These are phyloP conservation scores for Sordariomycetes sp. DNA, from an alignment of 2,329 filamentous ascomycete genomes.

Conservation along the genomic window DNA sequence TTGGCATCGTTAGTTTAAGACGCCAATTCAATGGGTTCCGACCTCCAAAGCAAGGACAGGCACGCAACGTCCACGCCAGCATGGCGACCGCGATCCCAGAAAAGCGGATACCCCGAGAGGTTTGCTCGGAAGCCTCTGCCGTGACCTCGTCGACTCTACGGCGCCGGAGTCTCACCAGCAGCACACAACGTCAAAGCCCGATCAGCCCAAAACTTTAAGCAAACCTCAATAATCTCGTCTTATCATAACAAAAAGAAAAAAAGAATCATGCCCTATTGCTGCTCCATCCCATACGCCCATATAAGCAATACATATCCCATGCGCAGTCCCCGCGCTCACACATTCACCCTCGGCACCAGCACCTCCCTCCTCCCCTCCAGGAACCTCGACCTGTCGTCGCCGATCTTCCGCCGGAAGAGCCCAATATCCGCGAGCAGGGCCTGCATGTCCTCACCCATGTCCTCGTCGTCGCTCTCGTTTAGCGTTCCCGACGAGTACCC, in stretches of 20 bases:
- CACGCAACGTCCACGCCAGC: too few species aligned
- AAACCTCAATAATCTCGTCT: too few species aligned
- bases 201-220: too few species aligned
- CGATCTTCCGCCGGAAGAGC: constrained; percentile 76
- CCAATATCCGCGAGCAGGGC: constrained; percentile 70
- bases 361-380: constrained; percentile 40
- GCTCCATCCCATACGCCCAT: not conserved
- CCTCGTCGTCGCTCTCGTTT: constrained; percentile 34
- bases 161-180: too few species aligned
- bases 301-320: not conserved
- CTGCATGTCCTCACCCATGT: constrained; percentile 79
- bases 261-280: not conserved
- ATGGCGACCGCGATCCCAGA: too few species aligned
- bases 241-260: not conserved
- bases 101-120: too few species aligned
- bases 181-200: too few species aligned
- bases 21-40: too few species aligned
- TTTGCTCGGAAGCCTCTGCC: too few species aligned
- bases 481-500: constrained; percentile 34
- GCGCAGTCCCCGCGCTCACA: constrained; percentile 11
- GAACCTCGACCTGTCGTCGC: constrained; percentile 64
- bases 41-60: too few species aligned
- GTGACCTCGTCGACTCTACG: too few species aligned
- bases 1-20: not conserved
- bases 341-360: constrained; percentile 32